Evolutionary conservation across 2,329 filamentous ascomycete genomes (phyloP).

Genomic region (Alternaria solani): DNA sequence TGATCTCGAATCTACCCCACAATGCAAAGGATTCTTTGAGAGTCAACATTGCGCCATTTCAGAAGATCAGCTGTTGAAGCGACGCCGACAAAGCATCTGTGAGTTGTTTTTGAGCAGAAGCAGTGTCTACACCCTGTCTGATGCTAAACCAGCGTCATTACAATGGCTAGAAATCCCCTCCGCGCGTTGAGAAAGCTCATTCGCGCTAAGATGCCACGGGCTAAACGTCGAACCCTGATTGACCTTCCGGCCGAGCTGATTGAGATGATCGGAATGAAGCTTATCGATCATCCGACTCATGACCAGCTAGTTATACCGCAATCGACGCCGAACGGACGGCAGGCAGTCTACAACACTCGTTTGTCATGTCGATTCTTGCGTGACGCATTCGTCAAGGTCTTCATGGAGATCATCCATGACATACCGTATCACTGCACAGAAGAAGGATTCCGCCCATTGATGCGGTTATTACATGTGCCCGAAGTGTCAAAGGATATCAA

Average conservation of each 20-base stretch:
- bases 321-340: not conserved
- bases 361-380: not conserved
- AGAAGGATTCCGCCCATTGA: not conserved
- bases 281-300: not conserved
- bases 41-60: too few relatives aligned
- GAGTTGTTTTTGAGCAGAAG: not conserved
- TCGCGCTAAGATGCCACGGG: not conserved
- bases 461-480: not conserved
- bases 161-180: not conserved
- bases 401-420: not conserved
- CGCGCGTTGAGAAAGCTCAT: not conserved
- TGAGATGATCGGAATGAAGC: not conserved
- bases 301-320: not conserved
- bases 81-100: not conserved
- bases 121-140: not conserved
- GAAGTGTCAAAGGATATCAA: not conserved
- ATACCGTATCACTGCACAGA: not conserved
- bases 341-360: not conserved
- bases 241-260: not conserved
- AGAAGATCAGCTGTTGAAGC: too few relatives aligned
- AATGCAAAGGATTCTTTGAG: too few relatives aligned
- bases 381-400: not conserved
- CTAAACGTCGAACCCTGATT: not conserved
- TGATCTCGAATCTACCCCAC: not conserved
- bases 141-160: not conserved